phyloP scores from a whole-genome alignment of 441 rosid species.

The Breynia disticha region DNA sequence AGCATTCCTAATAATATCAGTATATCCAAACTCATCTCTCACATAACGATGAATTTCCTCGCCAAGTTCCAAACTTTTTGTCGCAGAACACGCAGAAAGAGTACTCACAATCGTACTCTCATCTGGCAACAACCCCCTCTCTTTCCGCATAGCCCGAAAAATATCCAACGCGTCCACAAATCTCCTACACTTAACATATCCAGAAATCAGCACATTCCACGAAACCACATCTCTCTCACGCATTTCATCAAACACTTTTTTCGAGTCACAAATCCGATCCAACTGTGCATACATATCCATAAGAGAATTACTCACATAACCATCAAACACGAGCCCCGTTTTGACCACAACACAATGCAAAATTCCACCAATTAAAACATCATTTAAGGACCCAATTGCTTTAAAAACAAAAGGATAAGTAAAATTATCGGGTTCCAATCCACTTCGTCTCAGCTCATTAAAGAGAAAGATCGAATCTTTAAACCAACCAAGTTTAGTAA shows the following conservation, averaged over 20 bases:
- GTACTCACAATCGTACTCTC: constrained; percentile 56
- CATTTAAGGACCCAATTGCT: constrained; percentile 38
- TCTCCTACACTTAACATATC: constrained; percentile 34
- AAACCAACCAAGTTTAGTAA: constrained; percentile 27
- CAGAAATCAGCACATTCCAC: constrained; percentile 57
- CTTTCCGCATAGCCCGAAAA: constrained; percentile 31
- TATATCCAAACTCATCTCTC: constrained; percentile 24
- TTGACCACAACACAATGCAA: constrained; percentile 42
- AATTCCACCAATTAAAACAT: constrained; percentile 26
- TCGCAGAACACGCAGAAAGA: constrained; percentile 47
- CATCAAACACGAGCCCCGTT: constrained; percentile 40
- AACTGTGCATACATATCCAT: constrained; percentile 48
- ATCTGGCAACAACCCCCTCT: constrained; percentile 29
- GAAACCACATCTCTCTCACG: constrained; percentile 45
- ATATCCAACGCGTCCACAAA: constrained; percentile 32
- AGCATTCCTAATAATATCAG: constrained; percentile 45
- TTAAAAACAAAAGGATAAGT: constrained; percentile 55
- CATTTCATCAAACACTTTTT: constrained; percentile 54
- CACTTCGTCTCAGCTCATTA: constrained; percentile 28
- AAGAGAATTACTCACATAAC: constrained; percentile 42
- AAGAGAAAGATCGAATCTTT: constrained; percentile 30
- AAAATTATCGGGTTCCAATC: constrained; percentile 55
- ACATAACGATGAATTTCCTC: constrained; percentile 35
- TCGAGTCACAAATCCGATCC: constrained; percentile 19
- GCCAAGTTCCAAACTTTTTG: constrained; percentile 43